phyloP scores from a whole-genome alignment of 2,329 filamentous ascomycete species.

The Curvularia sp. region DNA sequence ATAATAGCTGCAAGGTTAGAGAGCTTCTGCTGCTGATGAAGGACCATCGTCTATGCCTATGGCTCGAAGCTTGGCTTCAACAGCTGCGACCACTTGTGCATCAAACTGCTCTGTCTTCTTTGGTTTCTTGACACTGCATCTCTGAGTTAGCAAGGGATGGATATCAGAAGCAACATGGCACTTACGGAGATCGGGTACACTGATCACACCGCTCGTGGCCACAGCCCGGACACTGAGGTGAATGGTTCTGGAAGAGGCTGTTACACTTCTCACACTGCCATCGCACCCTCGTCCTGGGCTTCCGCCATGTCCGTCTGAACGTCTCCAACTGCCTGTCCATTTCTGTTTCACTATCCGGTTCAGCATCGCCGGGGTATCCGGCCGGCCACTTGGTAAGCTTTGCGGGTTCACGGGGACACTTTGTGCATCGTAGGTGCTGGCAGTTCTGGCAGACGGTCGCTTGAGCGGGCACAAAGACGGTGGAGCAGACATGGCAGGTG shows the following conservation, averaged over 20 bases:
- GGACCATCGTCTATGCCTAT: slow-evolving; percentile 39
- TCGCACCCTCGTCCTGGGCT: slow-evolving; percentile 54
- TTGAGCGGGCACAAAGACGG: slow-evolving; percentile 60
- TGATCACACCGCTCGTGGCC: slow-evolving; percentile 65
- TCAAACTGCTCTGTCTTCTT: slow-evolving; percentile 64
- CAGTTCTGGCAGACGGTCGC: slow-evolving; percentile 72
- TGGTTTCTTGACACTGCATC: slow-evolving; percentile 61
- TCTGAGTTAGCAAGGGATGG: slow-evolving; percentile 16
- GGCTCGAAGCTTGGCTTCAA: slow-evolving; percentile 62
- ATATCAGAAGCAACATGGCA: slow-evolving; percentile 7
- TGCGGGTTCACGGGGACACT: slow-evolving; percentile 79
- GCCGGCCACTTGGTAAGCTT: slow-evolving; percentile 73
- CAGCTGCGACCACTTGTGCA: slow-evolving; percentile 63
- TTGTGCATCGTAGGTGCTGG: slow-evolving; percentile 76
- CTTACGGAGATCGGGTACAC: slow-evolving; percentile 63
- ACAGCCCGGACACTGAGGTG: slow-evolving; percentile 66
- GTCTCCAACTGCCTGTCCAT: slow-evolving; percentile 36
- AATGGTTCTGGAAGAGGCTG: slow-evolving; percentile 63
- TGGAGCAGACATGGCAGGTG: slow-evolving; percentile 76
- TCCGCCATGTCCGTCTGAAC: slow-evolving; percentile 52
- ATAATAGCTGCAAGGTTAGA: slow-evolving; percentile 1
- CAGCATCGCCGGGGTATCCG: slow-evolving; percentile 71
- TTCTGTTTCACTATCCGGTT: slow-evolving; percentile 45
- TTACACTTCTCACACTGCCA: slow-evolving; percentile 69
- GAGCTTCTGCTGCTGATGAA: slow-evolving; percentile 27